Percentiles rank a stretch among this genome's conserved stretches.
These are phyloP conservation scores for Zoysia pacifica DNA, from an alignment of 176 grass and related monocot genomes.

Conservation along the genomic window DNA sequence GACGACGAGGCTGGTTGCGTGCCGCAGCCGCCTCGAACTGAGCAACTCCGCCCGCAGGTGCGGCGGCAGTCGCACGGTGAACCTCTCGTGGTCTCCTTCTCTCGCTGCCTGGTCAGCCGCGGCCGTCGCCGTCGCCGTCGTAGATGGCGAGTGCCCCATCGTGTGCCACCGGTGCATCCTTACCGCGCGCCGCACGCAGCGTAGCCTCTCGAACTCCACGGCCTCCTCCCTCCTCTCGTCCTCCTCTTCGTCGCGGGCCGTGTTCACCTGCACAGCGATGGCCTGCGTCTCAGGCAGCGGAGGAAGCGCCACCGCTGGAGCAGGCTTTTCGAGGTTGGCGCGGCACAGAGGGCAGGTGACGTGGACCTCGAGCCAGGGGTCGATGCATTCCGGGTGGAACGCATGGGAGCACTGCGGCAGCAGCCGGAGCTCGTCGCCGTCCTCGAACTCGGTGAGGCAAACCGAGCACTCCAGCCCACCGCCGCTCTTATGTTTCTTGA, in stretches of 20 bases:
- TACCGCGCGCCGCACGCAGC: constrained; percentile 32
- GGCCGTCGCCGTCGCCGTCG: background rate
- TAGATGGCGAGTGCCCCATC: constrained; percentile 11
- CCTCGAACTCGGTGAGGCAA: constrained; percentile 86
- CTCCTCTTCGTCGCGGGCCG: constrained; percentile 39
- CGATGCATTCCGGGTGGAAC: constrained; percentile 94
- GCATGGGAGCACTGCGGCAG: constrained; percentile 86
- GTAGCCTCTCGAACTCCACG: constrained; percentile 58
- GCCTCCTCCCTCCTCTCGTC: constrained; percentile 35
- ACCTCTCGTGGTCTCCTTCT: constrained; percentile 47
- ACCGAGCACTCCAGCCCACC: constrained; percentile 54
- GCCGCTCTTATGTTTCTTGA: constrained; percentile 54
- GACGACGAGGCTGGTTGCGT: constrained; percentile 56
- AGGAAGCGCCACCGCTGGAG: background rate
- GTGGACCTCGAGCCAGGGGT: constrained; percentile 75
- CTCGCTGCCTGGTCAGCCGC: too few relatives aligned
- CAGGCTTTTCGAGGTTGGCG: constrained; percentile 59
- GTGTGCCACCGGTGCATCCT: constrained; percentile 57
- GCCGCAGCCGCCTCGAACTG: constrained; percentile 55
- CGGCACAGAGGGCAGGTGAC: constrained; percentile 75
- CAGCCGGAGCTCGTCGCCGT: constrained; percentile 76
- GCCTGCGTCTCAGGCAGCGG: constrained; percentile 31
- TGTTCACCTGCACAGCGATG: constrained; percentile 28
- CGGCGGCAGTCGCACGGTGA: constrained; percentile 70
- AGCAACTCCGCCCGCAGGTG: constrained; percentile 58